Evolutionary conservation across 2,329 filamentous ascomycete genomes (phyloP).

Genomic region (Claviceps cyperi): DNA sequence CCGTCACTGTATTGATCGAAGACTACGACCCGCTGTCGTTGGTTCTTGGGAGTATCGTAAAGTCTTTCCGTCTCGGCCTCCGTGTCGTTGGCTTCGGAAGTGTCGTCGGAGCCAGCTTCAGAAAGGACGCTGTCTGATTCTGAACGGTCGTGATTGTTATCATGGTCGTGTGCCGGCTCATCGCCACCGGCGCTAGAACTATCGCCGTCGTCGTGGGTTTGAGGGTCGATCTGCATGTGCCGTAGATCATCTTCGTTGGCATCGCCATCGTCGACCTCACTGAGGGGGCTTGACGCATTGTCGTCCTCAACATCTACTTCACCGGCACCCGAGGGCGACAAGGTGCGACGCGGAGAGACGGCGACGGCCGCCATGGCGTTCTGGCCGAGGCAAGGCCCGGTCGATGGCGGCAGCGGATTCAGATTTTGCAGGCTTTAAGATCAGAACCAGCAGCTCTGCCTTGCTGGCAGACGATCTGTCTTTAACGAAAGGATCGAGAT

Average conservation of each 20-base stretch:
- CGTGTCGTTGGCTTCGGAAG: conserved; percentile 42
- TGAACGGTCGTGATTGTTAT: conserved; percentile 18
- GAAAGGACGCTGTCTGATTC: conserved; percentile 42
- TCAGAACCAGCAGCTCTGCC: neutral
- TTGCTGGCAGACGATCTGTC: neutral
- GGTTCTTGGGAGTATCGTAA: conserved; percentile 68
- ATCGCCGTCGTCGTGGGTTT: conserved; percentile 15
- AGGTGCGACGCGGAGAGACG: conserved; percentile 33
- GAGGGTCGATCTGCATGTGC: conserved; percentile 34
- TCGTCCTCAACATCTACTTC: conserved; percentile 44
- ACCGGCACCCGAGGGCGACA: conserved; percentile 25
- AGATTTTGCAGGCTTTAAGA: neutral
- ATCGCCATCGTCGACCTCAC: conserved; percentile 75
- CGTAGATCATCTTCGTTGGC: conserved; percentile 55
- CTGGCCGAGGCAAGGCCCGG: conserved; percentile 7
- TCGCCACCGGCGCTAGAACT: conserved; percentile 15
- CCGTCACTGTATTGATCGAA: conserved; percentile 40
- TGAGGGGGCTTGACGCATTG: conserved; percentile 77
- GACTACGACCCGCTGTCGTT: conserved; percentile 47
- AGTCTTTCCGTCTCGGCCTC: conserved; percentile 92
- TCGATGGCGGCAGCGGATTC: conserved; percentile 4
- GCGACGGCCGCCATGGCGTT: conserved; percentile 38
- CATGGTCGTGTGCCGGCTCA: conserved; percentile 9
- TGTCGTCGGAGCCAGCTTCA: conserved; percentile 30
- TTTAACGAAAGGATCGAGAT: neutral